Conservation (phyloP, 257 asterid genomes). For the Przewalskia tangutica region DNA sequence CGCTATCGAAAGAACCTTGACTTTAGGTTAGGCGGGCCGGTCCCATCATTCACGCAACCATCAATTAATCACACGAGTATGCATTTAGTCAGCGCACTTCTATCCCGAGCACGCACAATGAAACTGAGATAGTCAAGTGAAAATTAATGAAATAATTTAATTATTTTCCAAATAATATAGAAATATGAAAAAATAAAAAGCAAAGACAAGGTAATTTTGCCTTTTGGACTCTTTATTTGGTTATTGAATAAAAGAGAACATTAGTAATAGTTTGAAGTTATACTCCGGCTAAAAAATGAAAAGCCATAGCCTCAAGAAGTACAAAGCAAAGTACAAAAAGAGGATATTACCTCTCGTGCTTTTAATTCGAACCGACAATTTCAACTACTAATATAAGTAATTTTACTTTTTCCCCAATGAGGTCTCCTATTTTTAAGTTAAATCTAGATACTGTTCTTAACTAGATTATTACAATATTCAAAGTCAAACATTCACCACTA, state of each 20-base stretch:
- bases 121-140: too few relatives aligned
- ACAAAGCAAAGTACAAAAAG: not conserved
- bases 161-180: not conserved
- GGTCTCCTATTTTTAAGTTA: not conserved
- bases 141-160: too few relatives aligned
- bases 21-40: too few relatives aligned
- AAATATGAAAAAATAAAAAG: not conserved
- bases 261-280: not conserved
- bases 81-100: too few relatives aligned
- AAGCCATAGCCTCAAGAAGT: not conserved
- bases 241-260: not conserved
- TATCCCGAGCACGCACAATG: too few relatives aligned
- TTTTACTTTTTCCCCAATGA: not conserved
- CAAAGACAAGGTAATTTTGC: not conserved
- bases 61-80: too few relatives aligned
- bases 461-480: not conserved
- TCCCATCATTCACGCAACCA: too few relatives aligned
- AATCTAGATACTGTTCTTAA: not conserved
- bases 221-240: not conserved
- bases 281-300: not conserved
- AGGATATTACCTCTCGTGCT: not conserved
- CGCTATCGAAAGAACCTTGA: too few relatives aligned
- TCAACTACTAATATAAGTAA: not conserved
- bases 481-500: not conserved
- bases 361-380: not conserved